Base-by-base conservation (phyloP, 2,329 filamentous ascomycete genomes). In the Xylaria polymorpha region DNA sequence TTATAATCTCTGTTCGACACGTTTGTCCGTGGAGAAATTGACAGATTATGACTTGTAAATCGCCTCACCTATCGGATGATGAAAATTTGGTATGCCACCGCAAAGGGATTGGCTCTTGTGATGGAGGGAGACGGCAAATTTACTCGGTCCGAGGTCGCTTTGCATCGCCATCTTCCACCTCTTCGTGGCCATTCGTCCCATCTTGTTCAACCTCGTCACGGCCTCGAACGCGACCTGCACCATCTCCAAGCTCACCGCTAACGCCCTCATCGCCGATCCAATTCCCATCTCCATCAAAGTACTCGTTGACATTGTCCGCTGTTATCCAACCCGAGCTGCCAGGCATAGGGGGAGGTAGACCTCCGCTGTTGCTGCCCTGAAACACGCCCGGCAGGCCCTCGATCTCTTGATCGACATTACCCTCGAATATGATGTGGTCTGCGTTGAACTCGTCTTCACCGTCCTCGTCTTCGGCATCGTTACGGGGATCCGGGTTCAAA, bases 321-420 rank as follows among this genome's bases (percentile, higher is more conserved):
- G 95, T 98, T 77, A 98, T 94, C 92, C 92, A 95, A 0, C 92
- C 92, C 0, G 88, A 88, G 59, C 91, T 93, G 1, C 92, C 92
- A 0, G 92, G 91, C 79, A 92, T 87, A 0, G 90, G 87, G 1
- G 89, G 88, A n/a, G 89, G 89, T 29, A 91, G 76, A 1, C 84
- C 86, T 0, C 86, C 86, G 64, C 83, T 80, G 6, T 74, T 74
- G 14, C 80, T 79, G 18, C 86, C 86, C 46, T 80, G 81, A 61
- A 87, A 79, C 6, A 89, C 87, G 12, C 88, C 88, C 0, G 83
- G 82, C 74, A 88, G 83, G 0, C 87, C 88, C 41, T 89, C 87
- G 2, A 90, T 68, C 12, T 87, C 85, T 53, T 85, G 81, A 25
- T 85, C 85, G 20, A 66, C 70, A 50, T 65, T 65, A 4, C 83